Conservation (phyloP, 768 basidiomycete species). For the Boletellus ananiceps region DNA sequence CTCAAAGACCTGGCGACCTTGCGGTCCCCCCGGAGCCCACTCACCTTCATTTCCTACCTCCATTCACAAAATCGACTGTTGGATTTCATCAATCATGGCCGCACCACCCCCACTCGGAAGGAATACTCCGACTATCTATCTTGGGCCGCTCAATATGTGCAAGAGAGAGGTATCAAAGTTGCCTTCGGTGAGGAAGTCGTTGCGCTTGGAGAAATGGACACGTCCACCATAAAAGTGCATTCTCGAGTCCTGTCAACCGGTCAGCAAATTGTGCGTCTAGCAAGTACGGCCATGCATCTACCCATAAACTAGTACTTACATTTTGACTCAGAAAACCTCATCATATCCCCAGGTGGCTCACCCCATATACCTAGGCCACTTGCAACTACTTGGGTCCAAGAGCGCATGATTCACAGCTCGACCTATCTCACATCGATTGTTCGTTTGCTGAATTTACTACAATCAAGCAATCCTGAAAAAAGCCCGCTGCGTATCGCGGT, state of each 20-base stretch:
- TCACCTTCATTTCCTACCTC: too few species aligned
- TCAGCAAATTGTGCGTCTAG: slow-evolving; percentile 21
- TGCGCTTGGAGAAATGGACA: slow-evolving; percentile 30
- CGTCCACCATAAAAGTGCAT: slow-evolving; percentile 37
- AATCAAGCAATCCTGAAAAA: slow-evolving; percentile 13
- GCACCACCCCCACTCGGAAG: slow-evolving; percentile 46
- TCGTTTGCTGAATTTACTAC: slow-evolving; percentile 29
- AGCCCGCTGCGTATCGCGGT: slow-evolving; percentile 40
- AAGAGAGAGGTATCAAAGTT: slow-evolving; percentile 40
- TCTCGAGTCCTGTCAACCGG: slow-evolving; percentile 36
- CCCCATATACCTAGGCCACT: too few species aligned
- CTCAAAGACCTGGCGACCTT: too few species aligned
- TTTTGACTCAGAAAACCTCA: slow-evolving; percentile 20
- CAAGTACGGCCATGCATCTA: too few species aligned
- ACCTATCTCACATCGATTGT: slow-evolving; percentile 30
- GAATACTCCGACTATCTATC: slow-evolving; percentile 53
- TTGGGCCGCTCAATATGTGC: slow-evolving; percentile 46
- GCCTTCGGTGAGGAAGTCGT: slow-evolving; percentile 46
- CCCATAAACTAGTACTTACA: slow-evolving; percentile 1
- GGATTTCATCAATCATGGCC: slow-evolving; percentile 50
- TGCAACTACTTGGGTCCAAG: too few species aligned
- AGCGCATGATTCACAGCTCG: too few species aligned
- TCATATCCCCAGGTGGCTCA: too few species aligned
- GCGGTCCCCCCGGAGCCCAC: too few species aligned
- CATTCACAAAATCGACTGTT: too few species aligned